Base-by-base conservation (phyloP, 768 basidiomycete species). In the Pleurotus platypus region DNA sequence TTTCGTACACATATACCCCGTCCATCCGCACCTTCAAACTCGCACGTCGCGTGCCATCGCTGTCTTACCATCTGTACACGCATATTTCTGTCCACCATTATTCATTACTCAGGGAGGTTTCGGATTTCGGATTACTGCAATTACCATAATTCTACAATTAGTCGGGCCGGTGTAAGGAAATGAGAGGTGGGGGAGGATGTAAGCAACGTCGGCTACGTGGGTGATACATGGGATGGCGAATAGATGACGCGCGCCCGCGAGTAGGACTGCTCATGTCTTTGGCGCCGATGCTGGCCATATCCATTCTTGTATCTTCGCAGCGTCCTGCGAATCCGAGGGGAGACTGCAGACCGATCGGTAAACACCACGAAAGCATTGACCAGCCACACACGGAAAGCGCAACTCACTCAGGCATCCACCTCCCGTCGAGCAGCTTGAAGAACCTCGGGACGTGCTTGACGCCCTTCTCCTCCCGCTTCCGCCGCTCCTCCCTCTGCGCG, bases 401-500 rank as follows among this genome's bases (percentile, higher is more conserved):
- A 24, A 78, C 88, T 59, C 66, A 90, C 89, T 71, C 74, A 61
- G 94, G 92, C 59, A 81, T 75, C 89, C 92, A 98, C 63, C 85
- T 84, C 5, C 92, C 92, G 58, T 90, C 84, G 55, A 67, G 70
- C 63, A 81, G 72, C 69, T 84, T 81, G 72, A 99, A 99, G 75
- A 88, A 98, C 62, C 88, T 78, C 47, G 91, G 84, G n/a, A 79
- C 73, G 63, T 90, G 86, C 50, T 72, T 73, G 61, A 82, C 77
- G 4, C 90, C 91, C 16, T 69, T 81, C 64, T 89, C 90, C 58
- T 95, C 94, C 59, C 89, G 78, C 67, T 75, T 73, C 66, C 79
- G 83, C 39, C 92, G 84, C 56, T 81, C 70, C 63, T 97, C 94
- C 48, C 97, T 80, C 72, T 98, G 95, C 22, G 85, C 85, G 61